These are phyloP conservation scores for Pyronema omphalodes DNA, from an alignment of 495 filamentous ascomycete species.

Conservation along the genomic window DNA sequence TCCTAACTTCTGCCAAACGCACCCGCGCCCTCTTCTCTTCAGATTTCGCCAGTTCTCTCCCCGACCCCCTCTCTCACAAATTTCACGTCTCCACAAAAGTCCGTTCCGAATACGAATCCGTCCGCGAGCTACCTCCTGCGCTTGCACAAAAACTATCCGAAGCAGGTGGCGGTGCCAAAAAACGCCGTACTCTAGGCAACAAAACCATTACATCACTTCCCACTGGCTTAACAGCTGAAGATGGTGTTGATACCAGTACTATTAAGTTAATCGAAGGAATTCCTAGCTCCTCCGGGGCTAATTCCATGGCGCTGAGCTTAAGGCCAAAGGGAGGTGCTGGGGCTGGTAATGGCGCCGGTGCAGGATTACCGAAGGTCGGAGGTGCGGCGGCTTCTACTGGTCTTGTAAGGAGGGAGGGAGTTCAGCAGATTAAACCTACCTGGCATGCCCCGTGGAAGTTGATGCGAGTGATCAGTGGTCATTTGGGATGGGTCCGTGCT, in stretches of 20 bases:
- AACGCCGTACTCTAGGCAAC: slow-evolving; percentile 25
- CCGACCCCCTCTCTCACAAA: slow-evolving; percentile 28
- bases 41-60: slow-evolving; percentile 29
- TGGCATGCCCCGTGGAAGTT: slow-evolving; percentile 99
- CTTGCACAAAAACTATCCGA: slow-evolving; percentile 70
- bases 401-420: slow-evolving; percentile 22
- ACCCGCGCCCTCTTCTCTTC: slow-evolving; percentile 45
- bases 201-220: slow-evolving; percentile 23
- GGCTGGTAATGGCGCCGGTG: slow-evolving; percentile 5
- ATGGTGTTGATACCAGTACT: slow-evolving; percentile 37
- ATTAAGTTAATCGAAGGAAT: slow-evolving; percentile 56
- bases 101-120: slow-evolving; percentile 62
- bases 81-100: slow-evolving; percentile 26
- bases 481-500: slow-evolving; percentile 85
- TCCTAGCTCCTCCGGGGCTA: slow-evolving; percentile 28
- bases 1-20: slow-evolving; percentile 45
- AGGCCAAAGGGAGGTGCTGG: slow-evolving; percentile 20
- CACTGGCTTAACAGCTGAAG: slow-evolving; percentile 25
- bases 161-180: slow-evolving; percentile 37
- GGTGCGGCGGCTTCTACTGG: slow-evolving; percentile 4
- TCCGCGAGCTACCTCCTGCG: slow-evolving; percentile 62
- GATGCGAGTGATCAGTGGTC: slow-evolving; percentile 91
- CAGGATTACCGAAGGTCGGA: slow-evolving; percentile 8
- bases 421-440: slow-evolving; percentile 60
- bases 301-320: slow-evolving; percentile 43